Conservation (phyloP, 306 rosid genomes). For the Sesbania bispinosa region DNA sequence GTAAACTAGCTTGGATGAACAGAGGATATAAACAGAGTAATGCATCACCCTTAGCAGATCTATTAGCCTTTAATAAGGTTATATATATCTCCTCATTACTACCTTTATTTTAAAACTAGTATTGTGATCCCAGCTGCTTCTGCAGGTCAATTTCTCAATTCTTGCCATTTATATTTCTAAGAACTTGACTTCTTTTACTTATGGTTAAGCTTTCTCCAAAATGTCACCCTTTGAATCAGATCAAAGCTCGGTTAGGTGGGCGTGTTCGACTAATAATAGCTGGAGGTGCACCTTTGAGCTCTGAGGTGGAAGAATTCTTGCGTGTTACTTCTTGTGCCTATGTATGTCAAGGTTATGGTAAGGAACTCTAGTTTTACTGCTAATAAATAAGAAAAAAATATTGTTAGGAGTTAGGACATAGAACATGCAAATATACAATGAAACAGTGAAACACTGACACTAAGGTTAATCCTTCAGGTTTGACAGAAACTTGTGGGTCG, state of each 20-base stretch:
- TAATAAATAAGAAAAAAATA: too few relatives aligned
- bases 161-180: background rate
- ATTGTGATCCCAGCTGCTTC: background rate
- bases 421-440: too few relatives aligned
- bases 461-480: too few relatives aligned
- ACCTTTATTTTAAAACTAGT: background rate
- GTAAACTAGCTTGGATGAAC: slow-evolving; percentile 86
- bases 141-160: background rate
- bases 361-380: background rate
- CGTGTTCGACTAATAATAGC: slow-evolving; percentile 68
- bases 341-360: slow-evolving; percentile 83
- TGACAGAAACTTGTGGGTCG: slow-evolving; percentile 89
- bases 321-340: slow-evolving; percentile 75
- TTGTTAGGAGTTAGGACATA: too few relatives aligned
- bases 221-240: slow-evolving; percentile 34
- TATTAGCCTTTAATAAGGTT: slow-evolving; percentile 87
- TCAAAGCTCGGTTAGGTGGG: slow-evolving; percentile 72
- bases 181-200: background rate
- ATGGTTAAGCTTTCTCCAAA: slow-evolving; percentile 3
- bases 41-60: slow-evolving; percentile 80
- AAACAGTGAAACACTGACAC: too few relatives aligned
- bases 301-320: slow-evolving; percentile 90
- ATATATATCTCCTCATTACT: background rate
- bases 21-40: slow-evolving; percentile 60
- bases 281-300: slow-evolving; percentile 89